Conservation (phyloP, 768 basidiomycete genomes). For the Mycena polygramma region DNA sequence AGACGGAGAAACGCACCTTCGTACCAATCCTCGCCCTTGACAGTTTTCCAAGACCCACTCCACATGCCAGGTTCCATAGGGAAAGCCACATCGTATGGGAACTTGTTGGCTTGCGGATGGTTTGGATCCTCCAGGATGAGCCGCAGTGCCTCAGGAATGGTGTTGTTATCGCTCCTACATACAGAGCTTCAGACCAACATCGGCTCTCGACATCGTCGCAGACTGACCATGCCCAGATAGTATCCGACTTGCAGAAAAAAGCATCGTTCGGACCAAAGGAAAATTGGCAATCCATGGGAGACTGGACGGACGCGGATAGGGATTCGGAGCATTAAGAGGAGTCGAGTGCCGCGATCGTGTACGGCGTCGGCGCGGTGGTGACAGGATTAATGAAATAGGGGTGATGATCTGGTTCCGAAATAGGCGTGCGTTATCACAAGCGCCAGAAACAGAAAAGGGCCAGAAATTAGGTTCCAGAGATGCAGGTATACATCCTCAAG, state of each 20-base stretch:
- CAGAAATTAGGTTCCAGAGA: too few species aligned
- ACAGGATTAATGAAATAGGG: slow-evolving; percentile 25
- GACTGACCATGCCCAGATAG: slow-evolving; percentile 34
- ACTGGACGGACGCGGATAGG: slow-evolving; percentile 11
- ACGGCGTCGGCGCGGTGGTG: not conserved
- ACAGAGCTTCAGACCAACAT: not conserved
- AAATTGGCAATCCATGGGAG: slow-evolving; percentile 35
- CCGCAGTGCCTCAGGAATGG: slow-evolving; percentile 31
- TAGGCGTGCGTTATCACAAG: too few species aligned
- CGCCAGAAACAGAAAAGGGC: too few species aligned
- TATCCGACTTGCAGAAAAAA: slow-evolving; percentile 25
- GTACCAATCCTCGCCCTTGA: slow-evolving; percentile 33
- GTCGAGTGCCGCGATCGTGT: not conserved
- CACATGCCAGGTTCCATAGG: slow-evolving; percentile 30
- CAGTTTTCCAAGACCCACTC: slow-evolving; percentile 32
- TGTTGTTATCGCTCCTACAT: slow-evolving; percentile 33
- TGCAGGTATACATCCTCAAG: too few species aligned
- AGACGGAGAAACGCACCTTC: slow-evolving; percentile 25
- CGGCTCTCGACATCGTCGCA: not conserved
- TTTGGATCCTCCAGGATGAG: slow-evolving; percentile 36
- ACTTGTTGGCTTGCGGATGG: slow-evolving; percentile 33
- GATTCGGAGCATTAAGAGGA: not conserved
- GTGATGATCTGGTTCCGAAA: too few species aligned
- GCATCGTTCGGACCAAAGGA: slow-evolving; percentile 37
- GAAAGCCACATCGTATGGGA: slow-evolving; percentile 36